These are phyloP conservation scores for Euphorbia neoarborescens DNA, from an alignment of 441 rosid species.

Conservation along the genomic window DNA sequence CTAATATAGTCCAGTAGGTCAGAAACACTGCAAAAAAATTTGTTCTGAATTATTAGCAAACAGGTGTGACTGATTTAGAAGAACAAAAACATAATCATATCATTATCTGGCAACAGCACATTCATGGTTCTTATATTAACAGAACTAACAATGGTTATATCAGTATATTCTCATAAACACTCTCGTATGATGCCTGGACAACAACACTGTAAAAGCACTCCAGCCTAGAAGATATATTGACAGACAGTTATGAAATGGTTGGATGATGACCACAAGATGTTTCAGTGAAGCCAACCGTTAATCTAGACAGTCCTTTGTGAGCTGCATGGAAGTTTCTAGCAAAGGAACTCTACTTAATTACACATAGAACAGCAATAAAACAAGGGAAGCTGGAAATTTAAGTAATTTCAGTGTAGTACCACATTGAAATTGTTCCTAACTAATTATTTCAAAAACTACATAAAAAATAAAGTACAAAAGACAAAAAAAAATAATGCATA, in stretches of 20 bases:
- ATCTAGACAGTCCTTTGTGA: background rate
- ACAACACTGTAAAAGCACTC: background rate
- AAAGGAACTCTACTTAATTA: background rate
- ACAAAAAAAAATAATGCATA: conserved; percentile 13
- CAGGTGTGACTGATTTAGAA: conserved; percentile 12
- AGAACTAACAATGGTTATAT: background rate
- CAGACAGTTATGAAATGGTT: background rate
- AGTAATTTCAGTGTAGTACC: conserved; percentile 15
- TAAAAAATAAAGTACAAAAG: background rate
- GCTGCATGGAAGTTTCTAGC: background rate
- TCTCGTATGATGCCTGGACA: background rate
- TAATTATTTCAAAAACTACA: conserved; percentile 5
- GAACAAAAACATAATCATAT: conserved; percentile 11
- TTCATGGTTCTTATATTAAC: conserved; percentile 3
- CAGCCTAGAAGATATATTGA: conserved; percentile 1
- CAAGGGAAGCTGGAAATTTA: background rate
- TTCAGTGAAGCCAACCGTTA: conserved; percentile 2
- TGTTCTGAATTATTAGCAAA: conserved; percentile 28
- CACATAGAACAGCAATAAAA: background rate
- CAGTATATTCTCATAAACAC: background rate
- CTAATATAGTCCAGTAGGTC: conserved; percentile 59
- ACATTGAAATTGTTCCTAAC: conserved; percentile 19
- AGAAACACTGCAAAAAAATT: conserved; percentile 45
- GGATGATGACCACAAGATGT: background rate
- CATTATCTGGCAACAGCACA: background rate